Evolutionary conservation across 176 grass and related monocot genomes (phyloP), one percentile per base, ranked within the genome.

Genomic region (Urochloa ruziziensis): DNA sequence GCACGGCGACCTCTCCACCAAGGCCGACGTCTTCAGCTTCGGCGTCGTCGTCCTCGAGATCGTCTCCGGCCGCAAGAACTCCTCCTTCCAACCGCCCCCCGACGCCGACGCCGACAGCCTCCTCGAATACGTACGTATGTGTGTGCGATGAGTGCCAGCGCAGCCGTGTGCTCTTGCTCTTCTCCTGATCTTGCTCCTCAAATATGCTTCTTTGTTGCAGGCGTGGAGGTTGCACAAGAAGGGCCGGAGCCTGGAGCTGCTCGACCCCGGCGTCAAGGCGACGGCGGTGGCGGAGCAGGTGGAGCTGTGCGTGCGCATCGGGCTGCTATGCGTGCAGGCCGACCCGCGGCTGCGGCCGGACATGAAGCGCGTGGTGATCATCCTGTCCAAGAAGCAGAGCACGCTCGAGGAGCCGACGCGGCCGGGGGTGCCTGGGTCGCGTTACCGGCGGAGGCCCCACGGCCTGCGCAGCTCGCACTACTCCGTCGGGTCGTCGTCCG

Each of bases 1-100:
- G 96, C 89, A 94, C 73, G 96, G 96, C 25, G 56, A 57, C 62
- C 89, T 99, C 85, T 96, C 93, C 71, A 82, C 93, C 48, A 99
- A 92, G 83, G 91, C 93, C 43, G 96, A 99, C 68, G 96, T 99
- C 19, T 99, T 96, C 91, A 99, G 96, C 89, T 96, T 94, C 67
- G 96, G 96, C 54, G 89, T 99, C 23, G 70, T 99, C 16, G 33
- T 92, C 25, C 87, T 99, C 54, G 96, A 99, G 89, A 73, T 99
- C 69, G 32, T 99, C 78, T 88, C 89, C 1, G 91, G 96, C 63
- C 66, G 61, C 54, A 96, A 94, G 89, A 99, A 96, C 66, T 94
- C 96, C 0, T 0, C 68, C 34, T 99, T 96, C 72, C 30, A 5
- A 33, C 87, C 89, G 11, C 89, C 88, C n/a, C 25, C 54, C 3